Evolutionary conservation across 2,329 filamentous ascomycete species (phyloP).

Genomic region (Colletotrichum gloeosporioides): DNA sequence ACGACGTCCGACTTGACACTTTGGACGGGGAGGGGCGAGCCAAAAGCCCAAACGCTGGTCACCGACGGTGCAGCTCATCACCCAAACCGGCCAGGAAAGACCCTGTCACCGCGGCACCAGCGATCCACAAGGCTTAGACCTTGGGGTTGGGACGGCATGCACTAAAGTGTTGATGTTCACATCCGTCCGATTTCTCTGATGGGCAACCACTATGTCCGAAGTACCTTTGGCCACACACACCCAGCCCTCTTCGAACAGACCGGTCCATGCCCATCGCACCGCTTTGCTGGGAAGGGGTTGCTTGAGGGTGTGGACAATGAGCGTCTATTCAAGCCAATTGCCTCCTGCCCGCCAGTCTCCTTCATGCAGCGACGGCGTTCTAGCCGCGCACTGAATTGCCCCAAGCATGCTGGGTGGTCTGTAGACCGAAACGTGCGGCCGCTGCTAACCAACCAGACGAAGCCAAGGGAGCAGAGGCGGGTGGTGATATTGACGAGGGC

Average conservation of each 20-base stretch:
- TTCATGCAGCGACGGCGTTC: background rate
- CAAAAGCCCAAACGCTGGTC: background rate
- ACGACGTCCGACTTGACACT: conserved; percentile 1
- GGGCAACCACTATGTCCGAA: background rate
- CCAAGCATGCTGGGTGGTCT: background rate
- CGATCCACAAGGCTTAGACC: conserved; percentile 17
- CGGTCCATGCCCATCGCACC: background rate
- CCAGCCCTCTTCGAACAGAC: background rate
- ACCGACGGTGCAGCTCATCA: background rate
- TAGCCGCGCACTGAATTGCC: background rate
- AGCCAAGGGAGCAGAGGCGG: background rate
- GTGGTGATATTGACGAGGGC: background rate
- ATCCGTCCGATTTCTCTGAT: background rate
- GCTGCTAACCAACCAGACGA: background rate
- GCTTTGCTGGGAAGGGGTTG: background rate
- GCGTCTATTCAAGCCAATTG: conserved; percentile 10
- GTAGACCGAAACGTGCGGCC: background rate
- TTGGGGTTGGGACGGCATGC: background rate
- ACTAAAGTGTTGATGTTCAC: background rate
- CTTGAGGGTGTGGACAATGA: background rate
- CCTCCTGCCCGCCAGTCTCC: background rate
- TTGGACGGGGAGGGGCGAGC: background rate
- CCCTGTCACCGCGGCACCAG: background rate
- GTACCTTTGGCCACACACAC: background rate
- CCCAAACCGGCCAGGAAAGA: background rate